Evolutionary conservation across 2,329 filamentous ascomycete species (phyloP).

Genomic region (Alternaria sp.): DNA sequence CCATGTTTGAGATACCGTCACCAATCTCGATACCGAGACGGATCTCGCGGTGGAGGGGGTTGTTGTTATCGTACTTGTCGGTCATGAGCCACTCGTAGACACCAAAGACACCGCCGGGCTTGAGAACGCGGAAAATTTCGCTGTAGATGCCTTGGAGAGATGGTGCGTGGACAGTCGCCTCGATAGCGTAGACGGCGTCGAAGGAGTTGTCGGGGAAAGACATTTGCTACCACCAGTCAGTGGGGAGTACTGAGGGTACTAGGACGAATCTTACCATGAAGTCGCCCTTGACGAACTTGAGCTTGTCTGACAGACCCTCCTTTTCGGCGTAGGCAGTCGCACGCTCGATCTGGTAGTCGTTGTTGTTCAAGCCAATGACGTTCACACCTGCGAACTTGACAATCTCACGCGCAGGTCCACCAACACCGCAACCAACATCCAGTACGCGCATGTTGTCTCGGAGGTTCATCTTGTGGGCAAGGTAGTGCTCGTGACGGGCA

Average conservation of each 20-base stretch:
- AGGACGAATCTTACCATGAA: constrained; percentile 73
- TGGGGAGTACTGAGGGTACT: neutral
- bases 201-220: constrained; percentile 90
- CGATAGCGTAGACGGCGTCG: constrained; percentile 95
- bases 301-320: constrained; percentile 80
- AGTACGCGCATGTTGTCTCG: constrained; percentile 87
- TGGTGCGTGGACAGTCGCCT: constrained; percentile 95
- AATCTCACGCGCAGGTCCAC: constrained; percentile 93
- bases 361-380: constrained; percentile 95
- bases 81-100: constrained; percentile 99
- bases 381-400: constrained; percentile 93
- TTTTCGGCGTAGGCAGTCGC: constrained; percentile 85
- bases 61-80: constrained; percentile 88
- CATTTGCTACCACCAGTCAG: constrained; percentile 73
- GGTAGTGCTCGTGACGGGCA: constrained; percentile 96
- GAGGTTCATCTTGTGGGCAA: constrained; percentile 87
- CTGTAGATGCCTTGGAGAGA: constrained; percentile 90
- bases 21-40: constrained; percentile 94
- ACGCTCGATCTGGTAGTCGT: constrained; percentile 97
- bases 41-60: constrained; percentile 85
- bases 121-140: constrained; percentile 93
- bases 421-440: constrained; percentile 96
- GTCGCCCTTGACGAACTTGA: constrained; percentile 91
- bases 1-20: constrained; percentile 98
- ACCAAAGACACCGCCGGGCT: constrained; percentile 93